These are phyloP conservation scores for Leccinum uliginosum DNA, from an alignment of 768 basidiomycete species.

Conservation along the genomic window DNA sequence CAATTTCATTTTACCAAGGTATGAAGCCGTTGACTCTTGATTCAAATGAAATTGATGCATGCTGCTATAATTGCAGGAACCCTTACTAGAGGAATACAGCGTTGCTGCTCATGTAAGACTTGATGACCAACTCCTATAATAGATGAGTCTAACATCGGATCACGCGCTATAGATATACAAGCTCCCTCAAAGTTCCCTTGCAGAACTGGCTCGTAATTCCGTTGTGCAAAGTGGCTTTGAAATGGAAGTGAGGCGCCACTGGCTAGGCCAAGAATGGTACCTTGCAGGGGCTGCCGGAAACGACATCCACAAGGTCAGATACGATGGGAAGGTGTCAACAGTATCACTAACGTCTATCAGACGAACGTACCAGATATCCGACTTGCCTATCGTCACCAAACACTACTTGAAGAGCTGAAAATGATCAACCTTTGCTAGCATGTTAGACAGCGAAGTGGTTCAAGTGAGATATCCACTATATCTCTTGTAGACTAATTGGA, in stretches of 20 bases:
- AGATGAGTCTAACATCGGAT: background rate
- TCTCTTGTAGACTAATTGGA: background rate
- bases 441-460: background rate
- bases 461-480: background rate
- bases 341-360: slow-evolving; percentile 35
- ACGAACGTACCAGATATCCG: slow-evolving; percentile 97
- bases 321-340: background rate
- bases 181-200: slow-evolving; percentile 87
- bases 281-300: slow-evolving; percentile 90
- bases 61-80: slow-evolving; percentile 54
- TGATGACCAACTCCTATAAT: background rate
- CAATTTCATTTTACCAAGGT: slow-evolving; percentile 99
- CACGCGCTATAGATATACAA: slow-evolving; percentile 76
- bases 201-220: slow-evolving; percentile 97
- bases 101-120: slow-evolving; percentile 87
- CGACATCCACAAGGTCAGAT: slow-evolving; percentile 84
- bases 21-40: background rate
- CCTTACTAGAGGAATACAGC: slow-evolving; percentile 92
- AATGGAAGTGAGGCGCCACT: slow-evolving; percentile 95
- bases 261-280: slow-evolving; percentile 93
- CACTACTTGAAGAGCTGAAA: slow-evolving; percentile 79
- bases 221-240: slow-evolving; percentile 97
- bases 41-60: background rate
- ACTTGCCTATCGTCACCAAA: slow-evolving; percentile 86
- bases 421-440: slow-evolving; percentile 45